These are phyloP conservation scores for Limonomyces culmigenus DNA, from an alignment of 1,284 basidiomycete species.

Conservation along the genomic window DNA sequence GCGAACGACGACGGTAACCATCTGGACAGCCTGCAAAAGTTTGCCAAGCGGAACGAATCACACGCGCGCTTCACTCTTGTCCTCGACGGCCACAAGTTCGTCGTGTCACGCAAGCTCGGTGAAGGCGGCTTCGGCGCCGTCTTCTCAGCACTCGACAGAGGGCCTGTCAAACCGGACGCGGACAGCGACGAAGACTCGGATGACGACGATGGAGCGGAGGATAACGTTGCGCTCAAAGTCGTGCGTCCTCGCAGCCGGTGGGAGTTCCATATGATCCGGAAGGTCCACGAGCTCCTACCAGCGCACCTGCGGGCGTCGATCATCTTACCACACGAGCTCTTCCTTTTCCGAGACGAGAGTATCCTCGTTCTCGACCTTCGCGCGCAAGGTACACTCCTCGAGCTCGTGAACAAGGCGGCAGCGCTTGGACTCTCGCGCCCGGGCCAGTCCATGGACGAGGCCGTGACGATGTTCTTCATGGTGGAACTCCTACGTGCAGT, in stretches of 20 bases:
- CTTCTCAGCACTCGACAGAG: constrained; percentile 63
- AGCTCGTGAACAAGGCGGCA: constrained; percentile 78
- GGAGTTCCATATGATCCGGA: constrained; percentile 83
- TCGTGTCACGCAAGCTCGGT: constrained; percentile 76
- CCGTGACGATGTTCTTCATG: constrained; percentile 90
- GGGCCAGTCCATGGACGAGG: constrained; percentile 80
- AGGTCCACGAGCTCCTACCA: constrained; percentile 55
- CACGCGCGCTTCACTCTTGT: constrained; percentile 29
- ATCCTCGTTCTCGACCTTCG: constrained; percentile 83
- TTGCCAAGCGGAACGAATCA: constrained; percentile 32
- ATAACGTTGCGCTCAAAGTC: constrained; percentile 79
- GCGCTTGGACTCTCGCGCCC: constrained; percentile 53
- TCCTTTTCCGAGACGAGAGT: constrained; percentile 78
- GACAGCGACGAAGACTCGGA: constrained; percentile 37
- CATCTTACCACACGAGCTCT: constrained; percentile 60
- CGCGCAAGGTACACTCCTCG: constrained; percentile 84
- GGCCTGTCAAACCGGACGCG: constrained; percentile 25
- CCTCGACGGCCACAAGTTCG: constrained; percentile 46
- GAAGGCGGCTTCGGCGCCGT: constrained; percentile 96
- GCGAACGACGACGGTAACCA: constrained; percentile 32
- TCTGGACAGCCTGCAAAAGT: constrained; percentile 53
- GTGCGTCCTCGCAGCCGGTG: constrained; percentile 82
- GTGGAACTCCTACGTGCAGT: constrained; percentile 78
- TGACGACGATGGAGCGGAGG: constrained; percentile 41
- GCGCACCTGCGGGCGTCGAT: constrained; percentile 41